Evolutionary conservation across 345 rosid genomes (phyloP).

Genomic region (Salix purpurea): DNA sequence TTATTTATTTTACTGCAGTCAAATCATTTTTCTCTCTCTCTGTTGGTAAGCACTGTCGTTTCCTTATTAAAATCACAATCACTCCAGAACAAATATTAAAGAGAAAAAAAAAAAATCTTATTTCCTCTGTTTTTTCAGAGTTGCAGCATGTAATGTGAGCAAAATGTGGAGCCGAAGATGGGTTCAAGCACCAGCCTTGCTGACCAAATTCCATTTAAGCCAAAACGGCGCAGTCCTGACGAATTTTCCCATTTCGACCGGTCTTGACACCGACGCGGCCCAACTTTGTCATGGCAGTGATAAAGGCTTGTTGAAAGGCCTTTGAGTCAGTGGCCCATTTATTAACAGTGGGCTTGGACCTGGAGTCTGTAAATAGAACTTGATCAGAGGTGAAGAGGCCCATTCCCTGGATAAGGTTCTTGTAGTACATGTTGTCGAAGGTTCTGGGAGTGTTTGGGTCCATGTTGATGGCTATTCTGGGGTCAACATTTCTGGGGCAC

Average conservation of each 20-base stretch:
- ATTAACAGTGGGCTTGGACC: slow-evolving; percentile 58
- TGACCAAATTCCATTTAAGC: too few species aligned
- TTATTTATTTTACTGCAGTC: too few species aligned
- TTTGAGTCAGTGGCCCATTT: slow-evolving; percentile 41
- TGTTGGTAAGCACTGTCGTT: too few species aligned
- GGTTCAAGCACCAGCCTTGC: too few species aligned
- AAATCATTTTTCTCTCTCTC: too few species aligned
- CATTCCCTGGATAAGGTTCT: slow-evolving; percentile 65
- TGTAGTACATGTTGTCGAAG: slow-evolving; percentile 74
- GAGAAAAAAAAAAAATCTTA: too few species aligned
- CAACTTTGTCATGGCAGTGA: slow-evolving; percentile 62
- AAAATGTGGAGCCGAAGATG: too few species aligned
- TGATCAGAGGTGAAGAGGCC: slow-evolving; percentile 75
- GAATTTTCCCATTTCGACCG: slow-evolving; percentile 66
- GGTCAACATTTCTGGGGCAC: slow-evolving; percentile 67
- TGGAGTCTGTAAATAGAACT: slow-evolving; percentile 49
- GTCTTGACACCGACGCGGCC: slow-evolving; percentile 70
- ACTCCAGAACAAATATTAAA: too few species aligned
- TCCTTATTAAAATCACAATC: too few species aligned
- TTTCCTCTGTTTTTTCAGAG: too few species aligned
- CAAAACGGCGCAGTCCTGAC: slow-evolving; percentile 41
- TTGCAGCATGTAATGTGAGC: too few species aligned
- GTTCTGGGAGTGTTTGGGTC: slow-evolving; percentile 65
- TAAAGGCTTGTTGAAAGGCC: slow-evolving; percentile 62
- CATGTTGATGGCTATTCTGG: slow-evolving; percentile 73